Conservation (phyloP, 768 basidiomycete species). For the Panellus pusillus region DNA sequence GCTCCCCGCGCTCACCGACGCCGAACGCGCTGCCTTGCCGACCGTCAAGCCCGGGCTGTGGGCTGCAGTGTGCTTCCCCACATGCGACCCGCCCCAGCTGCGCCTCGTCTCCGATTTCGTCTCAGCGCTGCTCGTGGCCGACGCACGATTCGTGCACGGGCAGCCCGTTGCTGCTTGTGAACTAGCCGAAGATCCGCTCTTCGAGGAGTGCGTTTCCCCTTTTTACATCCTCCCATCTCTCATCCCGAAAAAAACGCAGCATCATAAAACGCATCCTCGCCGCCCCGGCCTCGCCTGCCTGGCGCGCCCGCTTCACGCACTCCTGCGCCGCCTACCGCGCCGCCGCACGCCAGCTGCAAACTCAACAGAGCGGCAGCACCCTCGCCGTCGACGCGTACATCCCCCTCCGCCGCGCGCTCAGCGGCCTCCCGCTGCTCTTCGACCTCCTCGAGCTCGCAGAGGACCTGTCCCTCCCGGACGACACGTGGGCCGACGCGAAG, state of each 20-base stretch:
- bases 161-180: slow-evolving; percentile 15
- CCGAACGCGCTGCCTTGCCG: slow-evolving; percentile 28
- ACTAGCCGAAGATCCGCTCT: slow-evolving; percentile 14
- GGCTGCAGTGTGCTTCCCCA: slow-evolving; percentile 59
- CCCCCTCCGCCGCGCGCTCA: slow-evolving; percentile 44
- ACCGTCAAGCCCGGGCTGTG: slow-evolving; percentile 49
- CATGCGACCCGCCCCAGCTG: slow-evolving; percentile 56
- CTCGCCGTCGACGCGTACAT: slow-evolving; percentile 50
- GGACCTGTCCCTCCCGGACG: slow-evolving; percentile 38
- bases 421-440: slow-evolving; percentile 50
- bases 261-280: slow-evolving; percentile 1
- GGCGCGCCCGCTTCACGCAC: slow-evolving; percentile 42
- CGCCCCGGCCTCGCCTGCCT: slow-evolving; percentile 28
- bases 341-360: slow-evolving; percentile 32
- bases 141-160: slow-evolving; percentile 27
- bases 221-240: too few species aligned
- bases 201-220: background rate
- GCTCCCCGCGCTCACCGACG: slow-evolving; percentile 23
- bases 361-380: slow-evolving; percentile 26
- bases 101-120: slow-evolving; percentile 51
- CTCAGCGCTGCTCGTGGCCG: slow-evolving; percentile 40
- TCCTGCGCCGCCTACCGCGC: slow-evolving; percentile 35
- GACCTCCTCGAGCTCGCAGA: slow-evolving; percentile 54
- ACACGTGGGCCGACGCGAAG: slow-evolving; percentile 34
- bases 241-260: too few species aligned